phyloP scores from a whole-genome alignment of 2,329 filamentous ascomycete genomes.

The Ceratocystis papillata region DNA sequence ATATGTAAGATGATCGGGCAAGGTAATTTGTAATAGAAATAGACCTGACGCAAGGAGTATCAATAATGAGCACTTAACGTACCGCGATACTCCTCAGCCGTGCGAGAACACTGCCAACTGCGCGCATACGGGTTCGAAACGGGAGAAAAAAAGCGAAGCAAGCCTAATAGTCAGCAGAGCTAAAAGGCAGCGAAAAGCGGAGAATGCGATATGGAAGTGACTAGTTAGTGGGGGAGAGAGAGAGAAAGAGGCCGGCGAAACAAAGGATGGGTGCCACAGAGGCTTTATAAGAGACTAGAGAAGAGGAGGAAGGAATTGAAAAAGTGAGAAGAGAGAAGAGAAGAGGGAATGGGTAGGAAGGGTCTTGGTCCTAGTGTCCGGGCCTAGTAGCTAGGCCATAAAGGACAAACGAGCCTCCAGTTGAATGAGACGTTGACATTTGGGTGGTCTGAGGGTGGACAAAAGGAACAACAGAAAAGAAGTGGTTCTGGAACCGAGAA shows the following conservation, averaged over 20 bases:
- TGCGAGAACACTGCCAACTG: constrained; percentile 28
- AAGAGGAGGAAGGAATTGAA: background rate
- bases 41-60: constrained; percentile 55
- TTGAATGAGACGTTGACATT: background rate
- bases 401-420: background rate
- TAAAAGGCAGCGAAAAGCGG: constrained; percentile 14
- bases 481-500: background rate
- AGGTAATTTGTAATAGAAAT: constrained; percentile 26
- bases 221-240: background rate
- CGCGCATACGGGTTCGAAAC: constrained; percentile 22
- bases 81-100: constrained; percentile 54
- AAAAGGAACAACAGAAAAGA: constrained; percentile 11
- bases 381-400: background rate
- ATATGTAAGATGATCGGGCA: background rate
- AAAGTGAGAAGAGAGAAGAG: background rate
- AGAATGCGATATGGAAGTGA: background rate
- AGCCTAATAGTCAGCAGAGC: background rate
- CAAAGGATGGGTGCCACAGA: background rate
- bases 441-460: constrained; percentile 12
- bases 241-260: background rate
- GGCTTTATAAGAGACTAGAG: background rate
- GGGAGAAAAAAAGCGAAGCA: background rate
- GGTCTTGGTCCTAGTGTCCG: background rate
- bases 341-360: background rate
- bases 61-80: constrained; percentile 36